Conservation (phyloP, 495 filamentous ascomycete genomes). For the Viridothelium virens region DNA sequence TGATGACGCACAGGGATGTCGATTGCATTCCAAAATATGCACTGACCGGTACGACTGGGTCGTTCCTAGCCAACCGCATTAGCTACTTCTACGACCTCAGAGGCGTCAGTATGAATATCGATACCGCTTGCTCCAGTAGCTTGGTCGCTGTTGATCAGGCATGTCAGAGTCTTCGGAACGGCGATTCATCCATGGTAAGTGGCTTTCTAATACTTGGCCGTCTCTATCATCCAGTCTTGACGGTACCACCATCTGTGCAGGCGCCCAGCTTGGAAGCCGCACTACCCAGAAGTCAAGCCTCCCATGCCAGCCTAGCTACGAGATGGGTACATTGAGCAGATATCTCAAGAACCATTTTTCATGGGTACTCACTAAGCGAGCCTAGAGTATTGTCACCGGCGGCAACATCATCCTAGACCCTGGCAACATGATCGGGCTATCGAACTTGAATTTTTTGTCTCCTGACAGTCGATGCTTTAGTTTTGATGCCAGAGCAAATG, state of each 20-base stretch:
- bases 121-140: background rate
- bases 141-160: constrained; percentile 1
- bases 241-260: too few relatives aligned
- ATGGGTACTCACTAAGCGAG: too few relatives aligned
- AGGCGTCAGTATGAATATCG: background rate
- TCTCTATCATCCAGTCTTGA: too few relatives aligned
- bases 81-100: constrained; percentile 1
- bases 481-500: constrained; percentile 20
- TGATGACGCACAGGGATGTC: background rate
- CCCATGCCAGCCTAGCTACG: too few relatives aligned
- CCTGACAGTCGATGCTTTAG: background rate
- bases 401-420: background rate
- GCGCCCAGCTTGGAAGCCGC: too few relatives aligned
- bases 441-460: constrained; percentile 5
- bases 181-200: background rate
- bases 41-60: background rate
- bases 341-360: too few relatives aligned
- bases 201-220: too few relatives aligned
- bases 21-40: background rate
- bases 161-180: background rate
- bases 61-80: background rate
- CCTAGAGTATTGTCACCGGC: background rate
- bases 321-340: too few relatives aligned
- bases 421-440: background rate
- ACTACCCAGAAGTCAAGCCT: too few relatives aligned